Evolutionary conservation across 768 basidiomycete genomes (phyloP), one percentile per base, ranked within the genome.

Genomic region (Leucosporidium yakuticum): DNA sequence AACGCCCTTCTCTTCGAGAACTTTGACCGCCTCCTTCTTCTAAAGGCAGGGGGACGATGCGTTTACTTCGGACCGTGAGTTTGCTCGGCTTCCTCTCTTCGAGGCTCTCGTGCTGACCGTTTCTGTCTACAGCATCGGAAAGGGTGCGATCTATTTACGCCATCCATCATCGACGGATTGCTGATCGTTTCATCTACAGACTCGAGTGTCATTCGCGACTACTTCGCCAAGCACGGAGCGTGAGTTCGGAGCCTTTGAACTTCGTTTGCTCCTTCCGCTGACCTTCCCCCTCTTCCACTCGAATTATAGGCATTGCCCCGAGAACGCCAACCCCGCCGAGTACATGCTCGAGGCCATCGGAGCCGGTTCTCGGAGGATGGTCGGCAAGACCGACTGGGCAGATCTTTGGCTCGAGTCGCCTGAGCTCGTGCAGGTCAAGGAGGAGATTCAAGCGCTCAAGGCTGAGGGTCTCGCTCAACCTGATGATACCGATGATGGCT

Each of bases 341-440:
- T 73, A 51, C 62, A 67, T 75, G 75, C 74, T 79, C 49, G 80
- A 82, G 47, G 79, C 77, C 27, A 79, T 81, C 64, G 90, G 90
- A 60, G 83, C 88, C 55, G 80, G 80, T 44, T 82, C 86, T 17
- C 83, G 87, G 0, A 83, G 85, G 58, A 73, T 77, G n/a, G 82
- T 90, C 39, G 89, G 88, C 2, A 82, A 86, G 62, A 85, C 85
- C 31, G 91, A 94, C 74, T 94, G 91, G 91, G 86, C 86, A 62
- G 86, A 90, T 69, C 80, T 90, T 61, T 94, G 91, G 91, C 77
- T 84, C 23, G 85, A 88, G 50, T 91, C 89, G 4, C 80, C 83
- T 0, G 88, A 93, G 79, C 74, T 73, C 59, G 67, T 70, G 6
- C 62, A 76, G 2, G 76, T 79, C 27, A 77, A 78, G 69, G 74